These are phyloP conservation scores for Calocera cornea DNA, from an alignment of 768 basidiomycete genomes.

Conservation along the genomic window DNA sequence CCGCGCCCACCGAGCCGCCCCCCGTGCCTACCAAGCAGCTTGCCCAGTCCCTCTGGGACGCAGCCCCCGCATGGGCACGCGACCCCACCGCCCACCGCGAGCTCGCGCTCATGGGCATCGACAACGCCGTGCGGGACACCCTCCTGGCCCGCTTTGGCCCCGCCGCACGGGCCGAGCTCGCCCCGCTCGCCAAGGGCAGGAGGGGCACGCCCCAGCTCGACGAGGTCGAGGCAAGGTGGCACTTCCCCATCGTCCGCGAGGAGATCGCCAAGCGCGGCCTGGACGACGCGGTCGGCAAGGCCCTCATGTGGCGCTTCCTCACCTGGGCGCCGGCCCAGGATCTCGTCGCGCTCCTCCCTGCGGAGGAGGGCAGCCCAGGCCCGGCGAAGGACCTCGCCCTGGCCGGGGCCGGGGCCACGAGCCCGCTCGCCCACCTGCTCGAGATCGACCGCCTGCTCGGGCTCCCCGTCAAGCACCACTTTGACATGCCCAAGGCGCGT, in stretches of 20 bases:
- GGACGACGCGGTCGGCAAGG: background rate
- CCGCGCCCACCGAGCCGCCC: too few species aligned
- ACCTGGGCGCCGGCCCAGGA: background rate
- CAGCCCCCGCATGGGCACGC: too few species aligned
- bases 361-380: too few species aligned
- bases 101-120: too few species aligned
- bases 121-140: too few species aligned
- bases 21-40: too few species aligned
- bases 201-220: background rate
- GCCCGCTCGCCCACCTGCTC: background rate
- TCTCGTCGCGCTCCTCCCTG: too few species aligned
- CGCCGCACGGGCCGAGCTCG: background rate
- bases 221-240: background rate
- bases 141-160: background rate
- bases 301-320: background rate
- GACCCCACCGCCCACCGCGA: too few species aligned
- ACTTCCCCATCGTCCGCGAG: background rate
- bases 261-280: background rate
- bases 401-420: background rate
- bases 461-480: conserved; percentile 8
- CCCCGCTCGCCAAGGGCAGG: background rate
- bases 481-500: conserved; percentile 33
- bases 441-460: background rate
- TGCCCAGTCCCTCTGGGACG: too few species aligned
- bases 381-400: background rate